Evolutionary conservation across 2,329 filamentous ascomycete species (phyloP).

Genomic region (Shiraia bambusicola): DNA sequence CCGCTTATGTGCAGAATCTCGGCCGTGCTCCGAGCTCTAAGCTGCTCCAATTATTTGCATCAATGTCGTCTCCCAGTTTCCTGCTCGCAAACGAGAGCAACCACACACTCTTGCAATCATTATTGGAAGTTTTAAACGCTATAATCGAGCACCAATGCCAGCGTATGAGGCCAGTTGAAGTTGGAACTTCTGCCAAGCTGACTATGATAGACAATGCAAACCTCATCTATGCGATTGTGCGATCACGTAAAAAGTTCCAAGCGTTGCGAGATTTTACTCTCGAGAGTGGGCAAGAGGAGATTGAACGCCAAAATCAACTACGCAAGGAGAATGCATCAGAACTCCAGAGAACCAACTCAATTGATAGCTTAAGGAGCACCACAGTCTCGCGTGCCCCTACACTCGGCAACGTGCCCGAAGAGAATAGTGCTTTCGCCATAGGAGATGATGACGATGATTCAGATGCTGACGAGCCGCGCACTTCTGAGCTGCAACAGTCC

Average conservation of each 20-base stretch:
- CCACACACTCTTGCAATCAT: constrained; percentile 73
- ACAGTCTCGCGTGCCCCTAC: constrained; percentile 57
- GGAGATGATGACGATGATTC: constrained; percentile 72
- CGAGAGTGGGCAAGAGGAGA: constrained; percentile 87
- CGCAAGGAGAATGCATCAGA: constrained; percentile 60
- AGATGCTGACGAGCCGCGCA: constrained; percentile 57
- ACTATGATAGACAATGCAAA: constrained; percentile 69
- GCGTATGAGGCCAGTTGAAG: constrained; percentile 53
- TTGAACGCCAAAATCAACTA: constrained; percentile 74
- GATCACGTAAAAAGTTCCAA: constrained; percentile 80
- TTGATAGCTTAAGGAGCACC: constrained; percentile 68
- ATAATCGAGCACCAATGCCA: constrained; percentile 86
- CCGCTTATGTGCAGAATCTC: constrained; percentile 77
- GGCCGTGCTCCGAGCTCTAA: constrained; percentile 75
- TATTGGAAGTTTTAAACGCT: constrained; percentile 86
- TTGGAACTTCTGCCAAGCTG: neutral
- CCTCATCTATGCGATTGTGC: constrained; percentile 76
- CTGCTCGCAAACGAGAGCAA: constrained; percentile 91
- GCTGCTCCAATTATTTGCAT: constrained; percentile 82
- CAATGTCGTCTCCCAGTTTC: constrained; percentile 92
- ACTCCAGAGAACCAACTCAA: constrained; percentile 58
- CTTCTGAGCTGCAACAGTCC: constrained; percentile 42
- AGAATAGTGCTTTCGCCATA: constrained; percentile 82
- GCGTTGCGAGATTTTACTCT: constrained; percentile 84
- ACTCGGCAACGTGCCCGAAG: constrained; percentile 70